phyloP scores from a whole-genome alignment of 768 basidiomycete genomes.

The Pisolithus tinctorius region DNA sequence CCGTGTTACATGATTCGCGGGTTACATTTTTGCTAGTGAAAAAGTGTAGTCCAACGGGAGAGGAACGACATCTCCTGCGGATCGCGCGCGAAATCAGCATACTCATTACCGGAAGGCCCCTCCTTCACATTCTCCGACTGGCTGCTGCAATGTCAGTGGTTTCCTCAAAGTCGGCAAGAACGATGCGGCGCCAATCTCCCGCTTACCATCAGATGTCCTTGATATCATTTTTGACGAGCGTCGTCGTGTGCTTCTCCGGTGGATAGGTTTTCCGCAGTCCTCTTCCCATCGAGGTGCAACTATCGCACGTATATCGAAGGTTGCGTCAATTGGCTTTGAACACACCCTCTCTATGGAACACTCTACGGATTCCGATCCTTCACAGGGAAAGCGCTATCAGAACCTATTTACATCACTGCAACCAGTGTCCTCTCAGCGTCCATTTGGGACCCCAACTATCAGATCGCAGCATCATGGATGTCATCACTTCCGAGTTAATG shows the following conservation, averaged over 20 bases:
- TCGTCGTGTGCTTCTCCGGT: conserved; percentile 20
- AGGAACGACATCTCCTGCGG: no score
- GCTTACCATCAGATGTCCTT: conserved; percentile 26
- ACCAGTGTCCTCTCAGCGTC: conserved; percentile 25
- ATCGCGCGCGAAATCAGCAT: no score
- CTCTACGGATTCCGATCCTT: conserved; percentile 27
- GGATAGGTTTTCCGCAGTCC: conserved; percentile 22
- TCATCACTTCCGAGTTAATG: conserved; percentile 21
- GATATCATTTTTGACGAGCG: conserved; percentile 29
- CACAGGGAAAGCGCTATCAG: conserved; percentile 21
- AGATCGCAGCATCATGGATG: conserved; percentile 18
- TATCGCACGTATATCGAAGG: conserved; percentile 29
- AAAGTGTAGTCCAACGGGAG: no score
- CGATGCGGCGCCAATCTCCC: conserved; percentile 23
- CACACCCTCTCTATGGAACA: conserved; percentile 31
- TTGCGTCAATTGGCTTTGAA: conserved; percentile 31
- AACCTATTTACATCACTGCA: conserved; percentile 26
- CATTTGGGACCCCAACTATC: conserved; percentile 25
- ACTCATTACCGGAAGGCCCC: no score
- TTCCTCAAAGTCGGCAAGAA: conserved; percentile 24
- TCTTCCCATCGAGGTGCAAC: conserved; percentile 27
- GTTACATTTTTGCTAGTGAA: no score
- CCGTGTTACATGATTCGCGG: not conserved
- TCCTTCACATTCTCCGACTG: not conserved
- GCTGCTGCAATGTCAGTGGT: conserved; percentile 19